Evolutionary conservation across 2,329 filamentous ascomycete species (phyloP).

Genomic region (Emmonsiellopsis sp.): DNA sequence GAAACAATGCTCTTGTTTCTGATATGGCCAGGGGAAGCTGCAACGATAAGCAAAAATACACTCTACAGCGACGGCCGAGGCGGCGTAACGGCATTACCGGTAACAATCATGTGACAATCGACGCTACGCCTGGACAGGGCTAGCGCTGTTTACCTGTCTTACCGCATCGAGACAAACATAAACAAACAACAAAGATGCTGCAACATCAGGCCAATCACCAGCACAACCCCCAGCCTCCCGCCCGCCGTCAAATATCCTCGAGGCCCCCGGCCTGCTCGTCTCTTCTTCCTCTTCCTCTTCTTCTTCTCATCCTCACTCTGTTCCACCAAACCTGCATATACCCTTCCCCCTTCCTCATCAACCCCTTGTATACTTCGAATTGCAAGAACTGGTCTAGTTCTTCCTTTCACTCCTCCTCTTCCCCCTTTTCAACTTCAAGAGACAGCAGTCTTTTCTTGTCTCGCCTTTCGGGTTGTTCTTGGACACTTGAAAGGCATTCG

Average conservation of each 20-base stretch:
- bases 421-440: constrained; percentile 18
- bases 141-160: constrained; percentile 9
- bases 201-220: not conserved
- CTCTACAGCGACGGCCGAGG: not conserved
- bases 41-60: too few species aligned
- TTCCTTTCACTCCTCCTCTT: constrained; percentile 5
- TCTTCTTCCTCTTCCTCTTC: constrained; percentile 17
- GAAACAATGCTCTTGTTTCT: not conserved
- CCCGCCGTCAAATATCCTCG: constrained; percentile 19
- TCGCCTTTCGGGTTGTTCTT: constrained; percentile 39
- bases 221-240: constrained; percentile 3
- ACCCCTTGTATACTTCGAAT: constrained; percentile 3
- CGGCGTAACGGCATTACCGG: not conserved
- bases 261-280: constrained; percentile 8
- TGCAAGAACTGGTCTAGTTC: not conserved
- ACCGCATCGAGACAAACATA: constrained; percentile 2
- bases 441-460: constrained; percentile 41
- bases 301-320: not conserved
- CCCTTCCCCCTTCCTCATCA: constrained; percentile 12
- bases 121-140: constrained; percentile 2
- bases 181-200: constrained; percentile 8
- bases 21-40: not conserved
- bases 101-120: not conserved
- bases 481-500: constrained; percentile 47
- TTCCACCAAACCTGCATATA: too few species aligned